Evolutionary conservation across 2,329 filamentous ascomycete species (phyloP).

Genomic region (Botrytis byssoidea): DNA sequence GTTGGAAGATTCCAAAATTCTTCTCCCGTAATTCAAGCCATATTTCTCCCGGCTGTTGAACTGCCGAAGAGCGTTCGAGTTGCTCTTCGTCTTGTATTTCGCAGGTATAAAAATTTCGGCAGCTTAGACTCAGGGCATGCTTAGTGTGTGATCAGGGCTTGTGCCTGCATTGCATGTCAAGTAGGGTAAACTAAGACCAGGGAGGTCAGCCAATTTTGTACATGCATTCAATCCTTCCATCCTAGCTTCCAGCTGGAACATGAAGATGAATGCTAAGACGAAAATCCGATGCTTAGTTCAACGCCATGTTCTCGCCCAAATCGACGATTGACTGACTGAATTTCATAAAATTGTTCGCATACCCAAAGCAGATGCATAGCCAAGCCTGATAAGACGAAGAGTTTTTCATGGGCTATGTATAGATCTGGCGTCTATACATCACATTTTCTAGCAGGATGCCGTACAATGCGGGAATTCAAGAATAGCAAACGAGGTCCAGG

Average conservation of each 20-base stretch:
- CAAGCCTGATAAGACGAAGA: background rate
- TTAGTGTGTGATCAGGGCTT: background rate
- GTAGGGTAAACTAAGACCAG: background rate
- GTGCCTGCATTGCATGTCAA: conserved; percentile 10
- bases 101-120: background rate
- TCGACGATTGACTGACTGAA: background rate
- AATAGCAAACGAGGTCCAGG: conserved; percentile 1
- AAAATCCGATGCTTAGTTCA: background rate
- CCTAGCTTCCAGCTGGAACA: background rate
- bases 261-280: background rate
- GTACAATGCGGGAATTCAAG: background rate
- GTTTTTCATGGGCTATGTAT: background rate
- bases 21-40: background rate
- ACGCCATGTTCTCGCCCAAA: background rate
- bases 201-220: background rate
- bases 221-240: background rate
- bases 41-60: background rate
- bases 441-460: background rate
- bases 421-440: background rate
- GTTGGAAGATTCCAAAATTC: background rate
- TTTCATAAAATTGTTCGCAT: background rate
- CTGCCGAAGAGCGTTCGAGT: background rate
- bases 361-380: background rate
- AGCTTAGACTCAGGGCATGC: background rate
- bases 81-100: background rate